phyloP scores from a whole-genome alignment of 2,329 filamentous ascomycete species.

The Biscogniauxia marginata region DNA sequence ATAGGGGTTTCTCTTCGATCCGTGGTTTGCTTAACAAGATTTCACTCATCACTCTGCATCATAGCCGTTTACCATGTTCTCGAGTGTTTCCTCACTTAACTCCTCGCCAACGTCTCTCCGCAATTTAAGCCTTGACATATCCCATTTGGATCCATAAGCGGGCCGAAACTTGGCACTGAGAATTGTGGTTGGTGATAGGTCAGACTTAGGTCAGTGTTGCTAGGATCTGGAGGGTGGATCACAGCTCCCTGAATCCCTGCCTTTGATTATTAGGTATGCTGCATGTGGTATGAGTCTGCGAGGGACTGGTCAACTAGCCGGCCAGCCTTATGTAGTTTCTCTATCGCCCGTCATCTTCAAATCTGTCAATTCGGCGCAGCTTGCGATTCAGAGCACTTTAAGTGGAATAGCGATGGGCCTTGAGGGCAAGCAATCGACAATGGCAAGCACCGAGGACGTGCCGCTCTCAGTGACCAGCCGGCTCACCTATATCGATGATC shows the following conservation, averaged over 20 bases:
- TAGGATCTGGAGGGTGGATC: neutral
- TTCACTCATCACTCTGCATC: neutral
- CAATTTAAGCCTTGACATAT: neutral
- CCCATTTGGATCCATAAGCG: neutral
- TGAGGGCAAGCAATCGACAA: neutral
- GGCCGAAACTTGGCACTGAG: neutral
- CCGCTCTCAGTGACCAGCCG: neutral
- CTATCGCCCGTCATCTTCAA: neutral
- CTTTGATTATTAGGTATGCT: neutral
- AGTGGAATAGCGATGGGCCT: neutral
- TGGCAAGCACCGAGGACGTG: neutral
- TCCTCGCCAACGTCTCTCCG: neutral
- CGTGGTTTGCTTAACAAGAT: neutral
- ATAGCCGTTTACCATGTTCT: neutral
- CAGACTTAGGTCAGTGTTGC: neutral
- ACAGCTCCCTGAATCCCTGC: neutral
- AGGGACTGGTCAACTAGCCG: neutral
- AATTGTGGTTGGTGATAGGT: neutral
- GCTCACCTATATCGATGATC: neutral
- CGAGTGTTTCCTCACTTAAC: neutral
- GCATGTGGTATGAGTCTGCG: neutral
- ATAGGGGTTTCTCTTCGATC: neutral
- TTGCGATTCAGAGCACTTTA: neutral
- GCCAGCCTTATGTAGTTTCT: neutral
- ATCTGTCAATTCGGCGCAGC: neutral